Conservation (phyloP, 2,329 filamentous ascomycete species). For the Penicillium sp. region DNA sequence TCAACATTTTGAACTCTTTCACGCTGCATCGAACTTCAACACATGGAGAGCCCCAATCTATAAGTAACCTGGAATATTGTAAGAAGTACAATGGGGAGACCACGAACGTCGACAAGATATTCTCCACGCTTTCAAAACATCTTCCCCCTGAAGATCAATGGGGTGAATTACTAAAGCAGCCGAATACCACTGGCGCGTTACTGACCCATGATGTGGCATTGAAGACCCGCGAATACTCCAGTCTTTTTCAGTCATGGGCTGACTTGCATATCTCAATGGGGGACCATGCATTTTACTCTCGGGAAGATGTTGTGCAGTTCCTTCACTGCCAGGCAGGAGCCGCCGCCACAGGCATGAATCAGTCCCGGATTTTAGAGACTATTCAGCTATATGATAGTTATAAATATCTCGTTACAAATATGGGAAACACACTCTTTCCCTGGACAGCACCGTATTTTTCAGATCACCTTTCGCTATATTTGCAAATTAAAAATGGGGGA, state of each 20-base stretch:
- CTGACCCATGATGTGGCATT: neutral
- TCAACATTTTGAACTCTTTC: neutral
- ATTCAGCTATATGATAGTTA: constrained; percentile 43
- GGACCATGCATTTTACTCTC: constrained; percentile 34
- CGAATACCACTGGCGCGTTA: neutral
- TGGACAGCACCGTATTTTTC: constrained; percentile 37
- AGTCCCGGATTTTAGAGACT: constrained; percentile 25
- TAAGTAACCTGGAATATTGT: neutral
- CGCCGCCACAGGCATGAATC: constrained; percentile 10
- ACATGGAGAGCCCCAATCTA: neutral
- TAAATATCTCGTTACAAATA: constrained; percentile 36
- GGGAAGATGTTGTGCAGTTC: constrained; percentile 41
- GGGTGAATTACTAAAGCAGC: neutral
- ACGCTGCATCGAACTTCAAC: neutral
- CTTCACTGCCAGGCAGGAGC: constrained; percentile 29
- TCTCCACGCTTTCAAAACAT: neutral
- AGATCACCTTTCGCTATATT: constrained; percentile 43
- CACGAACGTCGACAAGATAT: neutral
- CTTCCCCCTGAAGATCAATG: neutral
- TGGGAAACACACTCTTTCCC: constrained; percentile 33
- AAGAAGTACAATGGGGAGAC: neutral
- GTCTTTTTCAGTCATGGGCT: neutral
- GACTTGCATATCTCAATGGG: constrained; percentile 3
- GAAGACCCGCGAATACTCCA: neutral
- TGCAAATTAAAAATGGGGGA: constrained; percentile 40